Conservation (phyloP, 148 eudicot genomes). For the Talinum fruticosum region DNA sequence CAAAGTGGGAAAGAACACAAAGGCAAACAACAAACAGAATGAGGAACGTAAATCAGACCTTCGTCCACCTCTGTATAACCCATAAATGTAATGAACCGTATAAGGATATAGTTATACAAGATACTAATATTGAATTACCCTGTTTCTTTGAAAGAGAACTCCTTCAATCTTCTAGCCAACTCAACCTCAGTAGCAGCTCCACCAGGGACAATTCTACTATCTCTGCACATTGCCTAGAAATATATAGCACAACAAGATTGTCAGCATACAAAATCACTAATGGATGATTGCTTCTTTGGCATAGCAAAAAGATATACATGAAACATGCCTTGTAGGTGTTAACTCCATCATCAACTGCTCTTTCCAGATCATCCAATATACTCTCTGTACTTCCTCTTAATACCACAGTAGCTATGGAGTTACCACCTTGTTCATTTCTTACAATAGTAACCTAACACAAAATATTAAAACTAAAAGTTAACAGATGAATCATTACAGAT, state of each 20-base stretch:
- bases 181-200: slow-evolving; percentile 97
- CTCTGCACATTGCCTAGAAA: slow-evolving; percentile 87
- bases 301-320: neutral
- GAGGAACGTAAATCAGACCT: too few relatives aligned
- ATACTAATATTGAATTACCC: slow-evolving; percentile 44
- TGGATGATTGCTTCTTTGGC: neutral
- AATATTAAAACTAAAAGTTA: neutral
- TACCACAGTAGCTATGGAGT: slow-evolving; percentile 76
- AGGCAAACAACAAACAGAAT: too few relatives aligned
- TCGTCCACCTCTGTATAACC: too few relatives aligned
- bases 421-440: slow-evolving; percentile 89
- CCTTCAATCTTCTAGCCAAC: slow-evolving; percentile 78
- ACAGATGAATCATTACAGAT: neutral
- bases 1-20: too few relatives aligned
- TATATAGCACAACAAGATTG: neutral
- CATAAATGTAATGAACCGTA: too few relatives aligned
- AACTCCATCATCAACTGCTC: slow-evolving; percentile 97
- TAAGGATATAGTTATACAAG: too few relatives aligned
- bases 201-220: slow-evolving; percentile 89
- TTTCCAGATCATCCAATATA: slow-evolving; percentile 96
- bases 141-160: slow-evolving; percentile 82
- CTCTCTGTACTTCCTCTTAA: slow-evolving; percentile 94
- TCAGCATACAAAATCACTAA: slow-evolving; percentile 17
- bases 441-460: slow-evolving; percentile 54
- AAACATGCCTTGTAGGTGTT: slow-evolving; percentile 71